These are phyloP conservation scores for Rubia yunnanensis DNA, from an alignment of 257 asterid species.

Conservation along the genomic window DNA sequence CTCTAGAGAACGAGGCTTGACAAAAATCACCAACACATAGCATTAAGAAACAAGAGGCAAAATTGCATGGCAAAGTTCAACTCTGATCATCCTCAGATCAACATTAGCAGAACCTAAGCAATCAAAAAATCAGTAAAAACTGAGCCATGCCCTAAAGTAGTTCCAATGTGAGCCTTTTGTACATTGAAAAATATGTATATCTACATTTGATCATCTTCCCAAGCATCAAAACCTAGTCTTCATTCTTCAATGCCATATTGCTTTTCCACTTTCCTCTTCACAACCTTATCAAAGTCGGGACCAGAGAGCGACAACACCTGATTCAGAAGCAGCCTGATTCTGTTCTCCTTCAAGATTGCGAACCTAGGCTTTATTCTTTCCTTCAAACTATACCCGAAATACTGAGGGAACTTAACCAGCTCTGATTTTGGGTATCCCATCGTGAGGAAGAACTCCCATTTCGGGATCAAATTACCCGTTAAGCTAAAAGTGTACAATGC, in stretches of 20 bases:
- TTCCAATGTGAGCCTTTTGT: no score
- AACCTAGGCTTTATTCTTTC: slow-evolving; percentile 81
- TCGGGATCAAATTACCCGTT: slow-evolving; percentile 51
- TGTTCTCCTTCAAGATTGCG: slow-evolving; percentile 43
- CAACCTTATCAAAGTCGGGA: slow-evolving; percentile 41
- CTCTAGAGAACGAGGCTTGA: no score
- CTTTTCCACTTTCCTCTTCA: slow-evolving; percentile 56
- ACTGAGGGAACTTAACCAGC: slow-evolving; percentile 78
- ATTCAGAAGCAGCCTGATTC: slow-evolving; percentile 55
- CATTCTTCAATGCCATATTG: slow-evolving; percentile 12
- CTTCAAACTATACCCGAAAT: slow-evolving; percentile 81
- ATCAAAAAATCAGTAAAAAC: not conserved
- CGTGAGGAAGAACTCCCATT: slow-evolving; percentile 75
- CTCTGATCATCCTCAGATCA: not conserved
- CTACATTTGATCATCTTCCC: not conserved
- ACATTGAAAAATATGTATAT: not conserved
- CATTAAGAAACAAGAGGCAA: not conserved
- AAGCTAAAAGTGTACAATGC: slow-evolving; percentile 76
- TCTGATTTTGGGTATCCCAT: slow-evolving; percentile 66
- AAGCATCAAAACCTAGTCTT: slow-evolving; percentile 2
- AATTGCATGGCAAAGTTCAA: not conserved
- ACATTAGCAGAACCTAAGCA: not conserved
- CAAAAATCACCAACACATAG: no score
- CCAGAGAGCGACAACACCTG: slow-evolving; percentile 70
- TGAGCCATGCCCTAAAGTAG: not conserved